Base-by-base conservation (phyloP, 176 grass and related monocot genomes). In the Oryza australiensis region DNA sequence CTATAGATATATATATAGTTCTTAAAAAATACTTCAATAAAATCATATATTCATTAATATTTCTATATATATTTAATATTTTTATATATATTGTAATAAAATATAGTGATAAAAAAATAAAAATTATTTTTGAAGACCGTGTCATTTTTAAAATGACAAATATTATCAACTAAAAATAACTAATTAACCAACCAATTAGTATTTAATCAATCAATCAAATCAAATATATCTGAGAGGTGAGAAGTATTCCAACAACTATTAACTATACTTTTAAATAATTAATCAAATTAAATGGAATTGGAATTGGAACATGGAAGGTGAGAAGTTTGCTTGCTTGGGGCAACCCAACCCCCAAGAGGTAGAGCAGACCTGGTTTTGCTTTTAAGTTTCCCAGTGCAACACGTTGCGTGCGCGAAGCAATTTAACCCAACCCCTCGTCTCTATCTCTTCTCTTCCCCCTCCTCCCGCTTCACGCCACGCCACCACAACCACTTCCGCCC, bases 391-490 rank as follows among this genome's bases (percentile, higher is more conserved):
- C 24, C 5, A 0, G 63, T 37, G 42, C 42, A 62, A 30, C 70
- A 62, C 49, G 64, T 84, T 84, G 33, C 82, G 82, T 84, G 82
- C 64, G 82, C 73, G 82, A 68, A 76, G 82, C 82, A 40, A 76
- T 84, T 59, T 76, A 68, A 76, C 63, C 26, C 37, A 14, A 14
- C 7, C 27, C 71, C 29, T 43, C 33, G 15, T 13, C 12, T 22
- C 23, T 43, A 72, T 72, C 68, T 34, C 67, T 12, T 32, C n/a
- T 2, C 42, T 12, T 10, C n/a, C n/a, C n/a, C n/a, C n/a, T n/a
- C 20, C 64, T 40, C n/a, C 45, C 66, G 59, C 37, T 29, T 11
- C 14, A 32, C 76, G 57, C n/a, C 34, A 20, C 75, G 24, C 57
- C 16, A 16, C 48, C 5, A 51, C 43, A 16, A 35, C 34, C 6